Evolutionary conservation across 768 basidiomycete species (phyloP).

Genomic region (Podaxis rugospora): DNA sequence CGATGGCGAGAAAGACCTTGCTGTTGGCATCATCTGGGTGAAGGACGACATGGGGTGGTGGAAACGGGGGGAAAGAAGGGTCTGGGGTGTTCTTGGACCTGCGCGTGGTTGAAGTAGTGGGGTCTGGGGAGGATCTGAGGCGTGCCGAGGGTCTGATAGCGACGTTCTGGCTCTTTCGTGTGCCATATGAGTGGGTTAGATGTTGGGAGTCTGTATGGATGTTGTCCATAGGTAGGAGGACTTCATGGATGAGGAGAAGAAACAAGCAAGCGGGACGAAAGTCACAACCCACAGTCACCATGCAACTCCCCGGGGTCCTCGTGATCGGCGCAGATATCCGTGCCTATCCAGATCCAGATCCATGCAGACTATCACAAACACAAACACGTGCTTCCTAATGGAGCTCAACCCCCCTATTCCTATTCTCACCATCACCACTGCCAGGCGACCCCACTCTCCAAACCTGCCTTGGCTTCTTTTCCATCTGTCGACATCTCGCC

Average conservation of each 20-base stretch:
- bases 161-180: conserved; percentile 49
- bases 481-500: neutral
- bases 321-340: conserved; percentile 24
- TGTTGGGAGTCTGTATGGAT: conserved; percentile 13
- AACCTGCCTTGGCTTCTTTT: neutral
- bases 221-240: conserved; percentile 20
- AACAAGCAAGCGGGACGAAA: conserved; percentile 25
- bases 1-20: conserved; percentile 73
- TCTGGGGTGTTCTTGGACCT: conserved; percentile 20
- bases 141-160: conserved; percentile 49
- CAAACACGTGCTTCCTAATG: conserved; percentile 8
- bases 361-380: conserved; percentile 5
- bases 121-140: conserved; percentile 36
- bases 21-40: conserved; percentile 71
- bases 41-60: conserved; percentile 59
- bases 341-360: conserved; percentile 14
- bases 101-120: neutral
- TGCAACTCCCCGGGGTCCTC: conserved; percentile 20
- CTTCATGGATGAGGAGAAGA: conserved; percentile 21
- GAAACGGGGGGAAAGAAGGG: conserved; percentile 40
- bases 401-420: neutral
- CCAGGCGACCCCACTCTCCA: neutral
- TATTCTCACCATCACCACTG: conserved; percentile 1
- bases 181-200: conserved; percentile 43
- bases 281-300: conserved; percentile 14